phyloP scores from a whole-genome alignment of 2,329 filamentous ascomycete species.

The Stemphylium vesicarium region DNA sequence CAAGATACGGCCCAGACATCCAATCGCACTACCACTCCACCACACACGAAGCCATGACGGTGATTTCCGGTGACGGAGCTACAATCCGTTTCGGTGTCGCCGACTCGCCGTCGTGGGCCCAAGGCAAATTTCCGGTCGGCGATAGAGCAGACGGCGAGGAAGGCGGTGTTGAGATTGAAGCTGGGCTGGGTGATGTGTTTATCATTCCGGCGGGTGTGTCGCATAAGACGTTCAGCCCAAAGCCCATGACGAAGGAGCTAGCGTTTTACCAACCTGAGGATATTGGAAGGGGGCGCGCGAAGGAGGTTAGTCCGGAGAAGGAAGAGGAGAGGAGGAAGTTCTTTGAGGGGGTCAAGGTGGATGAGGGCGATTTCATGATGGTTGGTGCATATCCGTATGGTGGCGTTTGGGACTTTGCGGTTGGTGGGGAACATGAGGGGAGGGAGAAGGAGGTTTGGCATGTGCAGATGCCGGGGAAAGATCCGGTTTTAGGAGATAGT shows the following conservation, averaged over 20 bases:
- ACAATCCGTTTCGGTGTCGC: slow-evolving; percentile 63
- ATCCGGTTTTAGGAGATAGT: slow-evolving; percentile 56
- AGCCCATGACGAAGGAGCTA: slow-evolving; percentile 46
- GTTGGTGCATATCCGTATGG: slow-evolving; percentile 63
- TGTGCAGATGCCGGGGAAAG: slow-evolving; percentile 53
- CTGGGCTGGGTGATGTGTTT: slow-evolving; percentile 63
- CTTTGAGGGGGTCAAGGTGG: slow-evolving; percentile 46
- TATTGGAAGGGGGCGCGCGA: slow-evolving; percentile 19
- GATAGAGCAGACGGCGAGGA: slow-evolving; percentile 53
- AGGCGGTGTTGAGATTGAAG: slow-evolving; percentile 58
- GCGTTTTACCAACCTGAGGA: slow-evolving; percentile 55
- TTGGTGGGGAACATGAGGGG: slow-evolving; percentile 54
- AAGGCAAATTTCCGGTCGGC: slow-evolving; percentile 39
- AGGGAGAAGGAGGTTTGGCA: slow-evolving; percentile 55
- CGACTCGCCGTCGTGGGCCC: slow-evolving; percentile 46
- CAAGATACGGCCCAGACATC: slow-evolving; percentile 63
- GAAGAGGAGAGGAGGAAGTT: slow-evolving; percentile 43
- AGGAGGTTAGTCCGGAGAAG: slow-evolving; percentile 28
- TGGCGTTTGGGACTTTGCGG: slow-evolving; percentile 59
- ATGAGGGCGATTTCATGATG: slow-evolving; percentile 58
- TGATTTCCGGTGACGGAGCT: slow-evolving; percentile 59
- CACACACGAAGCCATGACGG: slow-evolving; percentile 65
- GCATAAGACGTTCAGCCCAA: slow-evolving; percentile 60
- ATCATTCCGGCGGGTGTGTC: slow-evolving; percentile 63
- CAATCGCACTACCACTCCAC: slow-evolving; percentile 61